Percentiles rank a stretch among this genome's conserved stretches.
Evolutionary conservation across 345 rosid genomes (phyloP).

Genomic region (Aquilaria sinensis): DNA sequence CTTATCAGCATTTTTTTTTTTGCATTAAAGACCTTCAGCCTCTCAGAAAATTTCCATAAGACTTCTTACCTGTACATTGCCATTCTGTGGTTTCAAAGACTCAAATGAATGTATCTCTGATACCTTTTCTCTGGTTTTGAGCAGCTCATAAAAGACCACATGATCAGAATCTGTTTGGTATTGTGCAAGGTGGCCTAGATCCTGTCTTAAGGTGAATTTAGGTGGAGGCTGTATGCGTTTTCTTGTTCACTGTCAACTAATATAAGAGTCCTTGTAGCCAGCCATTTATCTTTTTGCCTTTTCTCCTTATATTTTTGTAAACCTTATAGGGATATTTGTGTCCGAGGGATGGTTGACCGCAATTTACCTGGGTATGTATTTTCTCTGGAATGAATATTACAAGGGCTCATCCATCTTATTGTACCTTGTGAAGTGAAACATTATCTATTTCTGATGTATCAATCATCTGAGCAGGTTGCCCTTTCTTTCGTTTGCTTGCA

Average conservation of each 20-base stretch:
- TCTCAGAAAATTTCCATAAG: too few species aligned
- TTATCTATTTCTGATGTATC: too few species aligned
- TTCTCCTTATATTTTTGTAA: background rate
- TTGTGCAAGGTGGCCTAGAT: constrained; percentile 80
- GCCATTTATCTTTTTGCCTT: background rate
- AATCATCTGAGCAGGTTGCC: too few species aligned
- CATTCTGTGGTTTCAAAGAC: too few species aligned
- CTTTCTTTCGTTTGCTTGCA: too few species aligned
- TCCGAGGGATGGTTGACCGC: constrained; percentile 62
- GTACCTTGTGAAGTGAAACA: background rate
- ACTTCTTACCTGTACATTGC: too few species aligned
- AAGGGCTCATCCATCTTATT: background rate
- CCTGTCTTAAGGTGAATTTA: constrained; percentile 52
- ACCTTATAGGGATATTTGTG: constrained; percentile 55
- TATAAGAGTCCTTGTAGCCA: background rate
- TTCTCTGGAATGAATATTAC: constrained; percentile 4
- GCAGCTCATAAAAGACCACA: constrained; percentile 68
- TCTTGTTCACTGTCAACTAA: background rate
- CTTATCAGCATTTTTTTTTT: too few species aligned
- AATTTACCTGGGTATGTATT: constrained; percentile 68
- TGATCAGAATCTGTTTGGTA: constrained; percentile 79
- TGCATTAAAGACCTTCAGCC: too few species aligned
- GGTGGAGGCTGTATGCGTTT: constrained; percentile 1
- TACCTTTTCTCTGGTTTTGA: background rate
- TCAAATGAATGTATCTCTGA: too few species aligned